Conservation (phyloP, 1,284 basidiomycete genomes). For the Sanghuangporus weigelae region DNA sequence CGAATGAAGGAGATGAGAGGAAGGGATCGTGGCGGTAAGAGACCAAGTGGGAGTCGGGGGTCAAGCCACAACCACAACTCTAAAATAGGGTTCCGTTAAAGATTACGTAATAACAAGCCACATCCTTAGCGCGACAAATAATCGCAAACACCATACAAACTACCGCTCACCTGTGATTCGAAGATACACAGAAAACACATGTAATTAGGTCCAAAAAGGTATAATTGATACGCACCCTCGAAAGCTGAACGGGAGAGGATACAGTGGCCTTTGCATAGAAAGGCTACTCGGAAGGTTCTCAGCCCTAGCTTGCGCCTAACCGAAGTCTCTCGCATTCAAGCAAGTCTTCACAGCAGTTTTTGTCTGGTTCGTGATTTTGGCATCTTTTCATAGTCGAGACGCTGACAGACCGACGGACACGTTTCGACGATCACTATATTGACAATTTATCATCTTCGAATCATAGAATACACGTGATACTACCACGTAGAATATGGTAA, state of each 20-base stretch:
- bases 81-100: neutral
- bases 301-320: too few relatives aligned
- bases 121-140: neutral
- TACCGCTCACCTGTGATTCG: neutral
- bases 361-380: too few relatives aligned
- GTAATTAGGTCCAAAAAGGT: too few relatives aligned
- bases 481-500: slow-evolving; percentile 68
- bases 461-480: slow-evolving; percentile 9
- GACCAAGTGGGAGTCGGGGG: neutral
- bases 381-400: too few relatives aligned
- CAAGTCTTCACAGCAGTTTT: too few relatives aligned
- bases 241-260: too few relatives aligned
- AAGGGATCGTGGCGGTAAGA: neutral
- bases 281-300: too few relatives aligned
- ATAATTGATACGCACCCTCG: too few relatives aligned
- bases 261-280: too few relatives aligned
- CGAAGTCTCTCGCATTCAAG: too few relatives aligned
- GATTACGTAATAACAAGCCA: neutral
- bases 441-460: neutral
- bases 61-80: neutral
- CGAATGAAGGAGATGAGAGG: neutral
- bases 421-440: neutral
- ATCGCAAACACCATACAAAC: neutral
- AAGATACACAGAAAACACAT: too few relatives aligned
- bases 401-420: too few relatives aligned